Percentiles rank a stretch among this genome's conserved stretches.
These are phyloP conservation scores for Ambispora gerdemannii DNA, from an alignment of 192 early-diverging fungal genomes.

Conservation along the genomic window DNA sequence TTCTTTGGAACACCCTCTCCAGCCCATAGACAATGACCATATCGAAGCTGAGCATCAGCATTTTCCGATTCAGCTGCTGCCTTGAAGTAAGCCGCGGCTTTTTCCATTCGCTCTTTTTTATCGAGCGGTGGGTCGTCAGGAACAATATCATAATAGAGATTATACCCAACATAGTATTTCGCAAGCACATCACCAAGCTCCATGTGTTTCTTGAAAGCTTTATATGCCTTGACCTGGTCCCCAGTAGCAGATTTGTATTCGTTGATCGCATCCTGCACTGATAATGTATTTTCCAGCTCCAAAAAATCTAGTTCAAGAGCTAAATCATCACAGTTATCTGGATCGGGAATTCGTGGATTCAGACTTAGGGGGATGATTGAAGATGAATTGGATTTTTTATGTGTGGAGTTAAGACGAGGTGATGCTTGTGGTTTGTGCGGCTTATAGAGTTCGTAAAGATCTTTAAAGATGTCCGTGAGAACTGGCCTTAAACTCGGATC, in stretches of 20 bases:
- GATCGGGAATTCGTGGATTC: not conserved
- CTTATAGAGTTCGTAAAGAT: not conserved
- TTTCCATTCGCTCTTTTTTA: not conserved
- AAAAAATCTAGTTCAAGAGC: not conserved
- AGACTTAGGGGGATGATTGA: not conserved
- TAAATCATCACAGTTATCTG: not conserved
- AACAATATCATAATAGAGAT: constrained; percentile 1
- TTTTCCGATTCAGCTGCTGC: constrained; percentile 15
- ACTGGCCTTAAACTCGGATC: not conserved
- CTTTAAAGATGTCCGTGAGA: not conserved
- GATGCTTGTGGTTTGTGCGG: not conserved
- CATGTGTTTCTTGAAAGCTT: constrained; percentile 6
- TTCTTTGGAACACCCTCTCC: not conserved
- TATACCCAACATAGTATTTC: constrained; percentile 21
- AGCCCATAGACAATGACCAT: constrained; percentile 19
- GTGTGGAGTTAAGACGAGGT: not conserved
- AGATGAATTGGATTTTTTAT: not conserved
- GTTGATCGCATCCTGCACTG: not conserved
- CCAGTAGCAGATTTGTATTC: constrained; percentile 2
- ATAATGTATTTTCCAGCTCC: not conserved
- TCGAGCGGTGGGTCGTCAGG: not conserved
- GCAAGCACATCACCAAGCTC: not conserved
- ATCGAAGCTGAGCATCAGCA: constrained; percentile 16
- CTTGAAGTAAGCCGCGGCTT: constrained; percentile 6
- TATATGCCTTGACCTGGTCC: constrained; percentile 1